phyloP scores from a whole-genome alignment of 768 basidiomycete genomes.

The Mycena rebaudengoi region DNA sequence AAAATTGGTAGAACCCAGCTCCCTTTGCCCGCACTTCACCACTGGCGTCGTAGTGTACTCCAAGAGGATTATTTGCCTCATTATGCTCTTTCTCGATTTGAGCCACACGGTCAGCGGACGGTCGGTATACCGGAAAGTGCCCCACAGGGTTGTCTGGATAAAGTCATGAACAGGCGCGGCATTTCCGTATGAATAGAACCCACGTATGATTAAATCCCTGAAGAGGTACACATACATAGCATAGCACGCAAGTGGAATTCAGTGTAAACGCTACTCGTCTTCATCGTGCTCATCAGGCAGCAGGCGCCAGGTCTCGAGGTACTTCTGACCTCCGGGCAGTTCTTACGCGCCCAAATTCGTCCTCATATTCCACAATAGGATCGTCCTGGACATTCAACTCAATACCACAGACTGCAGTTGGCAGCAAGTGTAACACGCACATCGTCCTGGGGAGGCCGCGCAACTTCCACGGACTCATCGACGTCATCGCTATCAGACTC shows the following conservation, averaged over 20 bases:
- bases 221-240: slow-evolving; percentile 9
- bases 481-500: slow-evolving; percentile 80
- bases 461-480: slow-evolving; percentile 79
- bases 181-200: slow-evolving; percentile 22
- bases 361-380: slow-evolving; percentile 85
- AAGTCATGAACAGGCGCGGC: slow-evolving; percentile 6
- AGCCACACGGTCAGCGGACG: slow-evolving; percentile 79
- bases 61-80: slow-evolving; percentile 77
- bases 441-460: slow-evolving; percentile 50
- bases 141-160: slow-evolving; percentile 77
- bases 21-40: slow-evolving; percentile 88
- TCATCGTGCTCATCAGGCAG: slow-evolving; percentile 57
- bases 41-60: slow-evolving; percentile 83
- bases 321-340: slow-evolving; percentile 78
- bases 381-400: slow-evolving; percentile 62
- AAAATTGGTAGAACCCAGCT: slow-evolving; percentile 93
- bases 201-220: slow-evolving; percentile 71
- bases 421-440: slow-evolving; percentile 39
- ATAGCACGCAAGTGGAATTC: not conserved
- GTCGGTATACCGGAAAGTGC: slow-evolving; percentile 90
- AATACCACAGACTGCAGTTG: not conserved
- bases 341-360: slow-evolving; percentile 85
- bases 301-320: slow-evolving; percentile 68
- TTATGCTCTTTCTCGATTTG: slow-evolving; percentile 75
- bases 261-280: slow-evolving; percentile 60